Base-by-base conservation (phyloP, 1,284 basidiomycete genomes). In the Trametes pubescens region DNA sequence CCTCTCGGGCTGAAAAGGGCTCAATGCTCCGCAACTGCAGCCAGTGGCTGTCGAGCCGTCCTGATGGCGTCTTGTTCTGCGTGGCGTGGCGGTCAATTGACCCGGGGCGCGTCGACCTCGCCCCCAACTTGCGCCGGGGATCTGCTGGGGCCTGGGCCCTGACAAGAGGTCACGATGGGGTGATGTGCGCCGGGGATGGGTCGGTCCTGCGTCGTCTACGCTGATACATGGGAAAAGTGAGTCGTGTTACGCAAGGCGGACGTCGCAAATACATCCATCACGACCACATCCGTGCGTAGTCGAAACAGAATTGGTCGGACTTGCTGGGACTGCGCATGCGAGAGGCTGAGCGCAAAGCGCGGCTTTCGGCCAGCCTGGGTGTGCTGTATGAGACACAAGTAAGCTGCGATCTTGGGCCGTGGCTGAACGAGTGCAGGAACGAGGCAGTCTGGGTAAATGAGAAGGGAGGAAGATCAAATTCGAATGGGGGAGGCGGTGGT, bases 41-140 rank as follows among this genome's bases (percentile, higher is more conserved):
- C 57, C 47, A 52, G 57, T 52, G 55, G 51, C 52, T 8, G 54
- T 21, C 34, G 35, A 22, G 35, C n/a, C 51, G 18, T 38, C 35
- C 40, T 58, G 55, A 48, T 52, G 48, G 55, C 52, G 49, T 46
- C 52, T 38, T 58, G 57, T 62, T 62, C 21, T 32, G 55, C 55
- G 38, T 32, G 55, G 18, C 43, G 54, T 4, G 43, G 18, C 43
- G 54, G 14, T 21, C 43, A 22, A 22, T 56, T 54, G 26, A 16
- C 29, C 43, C 51, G 51, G 29, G 54, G 29, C 44, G 54, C 44
- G 47, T 34, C 43, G 38, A 32, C 49, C 29, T 29, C 34, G 34
- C 26, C 48, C 22, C 51, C 40, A 24, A n/a, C n/a, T n/a, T n/a
- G n/a, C 51, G n/a, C 38, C 51, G 35, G 34, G 52, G 29, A 26